These are phyloP conservation scores for Petunia hybrid DNA, from an alignment of 305 asterid genomes.

Conservation along the genomic window DNA sequence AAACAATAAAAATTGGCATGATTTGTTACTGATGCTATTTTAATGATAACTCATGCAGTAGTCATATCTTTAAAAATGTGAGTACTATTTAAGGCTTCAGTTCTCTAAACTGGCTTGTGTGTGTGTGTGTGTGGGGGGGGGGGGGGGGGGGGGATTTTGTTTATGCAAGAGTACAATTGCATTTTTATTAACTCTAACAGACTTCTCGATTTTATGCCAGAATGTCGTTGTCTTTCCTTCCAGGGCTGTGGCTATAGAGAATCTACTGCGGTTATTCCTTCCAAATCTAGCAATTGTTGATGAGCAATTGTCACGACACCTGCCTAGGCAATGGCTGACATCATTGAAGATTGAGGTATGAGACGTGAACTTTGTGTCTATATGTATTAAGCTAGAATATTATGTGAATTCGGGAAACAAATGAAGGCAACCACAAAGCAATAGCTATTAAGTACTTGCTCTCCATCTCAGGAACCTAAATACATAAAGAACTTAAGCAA, in stretches of 20 bases:
- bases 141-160: neutral
- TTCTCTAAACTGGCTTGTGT: neutral
- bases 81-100: neutral
- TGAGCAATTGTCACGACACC: constrained; percentile 75
- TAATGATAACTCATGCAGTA: neutral
- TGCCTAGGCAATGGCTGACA: constrained; percentile 91
- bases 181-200: constrained; percentile 36
- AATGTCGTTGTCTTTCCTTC: constrained; percentile 90
- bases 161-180: constrained; percentile 7
- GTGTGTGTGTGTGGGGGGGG: too few relatives aligned
- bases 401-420: too few relatives aligned
- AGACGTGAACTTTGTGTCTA: neutral
- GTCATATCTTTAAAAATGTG: neutral
- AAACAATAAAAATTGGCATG: too few relatives aligned
- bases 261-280: constrained; percentile 80
- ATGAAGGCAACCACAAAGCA: too few relatives aligned
- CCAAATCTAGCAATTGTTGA: constrained; percentile 95
- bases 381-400: too few relatives aligned
- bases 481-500: too few relatives aligned
- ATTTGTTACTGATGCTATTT: too few relatives aligned
- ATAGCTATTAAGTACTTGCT: neutral
- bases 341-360: constrained; percentile 79
- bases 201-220: constrained; percentile 44
- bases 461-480: neutral
- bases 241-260: constrained; percentile 89